Percentiles rank a stretch among this genome's conserved stretches.
Evolutionary conservation across 2,329 filamentous ascomycete species (phyloP).

Genomic region (Diplodia scrobiculata): DNA sequence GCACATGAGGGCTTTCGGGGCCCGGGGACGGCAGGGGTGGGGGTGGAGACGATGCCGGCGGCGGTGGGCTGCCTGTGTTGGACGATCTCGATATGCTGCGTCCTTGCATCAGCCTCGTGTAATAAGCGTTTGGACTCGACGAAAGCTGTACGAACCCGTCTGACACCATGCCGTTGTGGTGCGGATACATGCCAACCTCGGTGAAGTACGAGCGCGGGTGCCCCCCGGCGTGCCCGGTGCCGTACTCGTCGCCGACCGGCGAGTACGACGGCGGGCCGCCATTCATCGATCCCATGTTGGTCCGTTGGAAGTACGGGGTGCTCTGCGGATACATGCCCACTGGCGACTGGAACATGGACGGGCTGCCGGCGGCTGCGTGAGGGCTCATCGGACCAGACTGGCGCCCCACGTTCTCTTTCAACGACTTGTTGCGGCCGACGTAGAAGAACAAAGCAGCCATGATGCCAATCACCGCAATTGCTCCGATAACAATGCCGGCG

Average conservation of each 20-base stretch:
- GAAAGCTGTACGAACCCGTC: slow-evolving; percentile 22
- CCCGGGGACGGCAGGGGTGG: slow-evolving; percentile 16
- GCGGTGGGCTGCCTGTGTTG: slow-evolving; percentile 21
- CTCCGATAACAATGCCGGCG: slow-evolving; percentile 63
- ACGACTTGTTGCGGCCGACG: slow-evolving; percentile 52
- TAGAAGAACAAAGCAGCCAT: slow-evolving; percentile 66
- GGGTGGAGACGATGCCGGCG: slow-evolving; percentile 16
- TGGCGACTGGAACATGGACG: slow-evolving; percentile 24
- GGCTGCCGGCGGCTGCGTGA: slow-evolving; percentile 14
- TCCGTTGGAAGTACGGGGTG: neutral
- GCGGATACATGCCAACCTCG: slow-evolving; percentile 27
- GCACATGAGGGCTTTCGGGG: slow-evolving; percentile 17
- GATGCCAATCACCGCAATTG: slow-evolving; percentile 61
- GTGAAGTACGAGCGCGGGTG: slow-evolving; percentile 20
- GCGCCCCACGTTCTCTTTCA: slow-evolving; percentile 14
- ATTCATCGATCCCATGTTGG: slow-evolving; percentile 9
- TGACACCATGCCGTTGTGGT: slow-evolving; percentile 10
- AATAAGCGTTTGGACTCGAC: slow-evolving; percentile 15
- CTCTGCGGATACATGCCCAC: slow-evolving; percentile 15
- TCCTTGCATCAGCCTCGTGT: slow-evolving; percentile 20
- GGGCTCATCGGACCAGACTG: slow-evolving; percentile 10
- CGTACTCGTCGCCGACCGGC: slow-evolving; percentile 14
- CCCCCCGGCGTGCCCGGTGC: neutral
- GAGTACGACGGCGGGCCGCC: slow-evolving; percentile 20
- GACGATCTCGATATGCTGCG: slow-evolving; percentile 22